These are phyloP conservation scores for Pichia heedii DNA, from an alignment of 805 yeast genomes.

Conservation along the genomic window DNA sequence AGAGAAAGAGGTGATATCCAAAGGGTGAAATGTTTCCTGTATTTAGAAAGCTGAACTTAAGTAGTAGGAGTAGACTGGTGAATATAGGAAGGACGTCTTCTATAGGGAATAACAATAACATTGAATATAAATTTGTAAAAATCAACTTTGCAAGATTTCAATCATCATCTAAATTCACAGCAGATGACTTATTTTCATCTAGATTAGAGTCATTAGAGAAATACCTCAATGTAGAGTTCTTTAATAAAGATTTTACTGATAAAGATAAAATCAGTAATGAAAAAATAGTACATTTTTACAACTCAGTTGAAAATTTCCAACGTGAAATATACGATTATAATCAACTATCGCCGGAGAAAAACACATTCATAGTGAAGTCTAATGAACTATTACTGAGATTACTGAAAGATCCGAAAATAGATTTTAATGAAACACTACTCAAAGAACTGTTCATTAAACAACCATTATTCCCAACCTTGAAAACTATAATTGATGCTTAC, in stretches of 20 bases:
- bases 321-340: slow-evolving; percentile 17
- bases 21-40: no score
- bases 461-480: slow-evolving; percentile 20
- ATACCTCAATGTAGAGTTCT: slow-evolving; percentile 8
- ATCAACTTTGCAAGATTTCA: slow-evolving; percentile 5
- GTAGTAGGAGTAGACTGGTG: no score
- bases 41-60: no score
- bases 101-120: no score
- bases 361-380: slow-evolving; percentile 15
- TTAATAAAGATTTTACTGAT: background rate
- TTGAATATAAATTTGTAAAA: no score
- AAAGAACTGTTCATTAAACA: slow-evolving; percentile 16
- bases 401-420: slow-evolving; percentile 13
- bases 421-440: slow-evolving; percentile 16
- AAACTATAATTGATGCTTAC: slow-evolving; percentile 19
- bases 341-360: slow-evolving; percentile 15
- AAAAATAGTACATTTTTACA: slow-evolving; percentile 5
- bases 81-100: no score
- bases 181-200: slow-evolving; percentile 8
- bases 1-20: no score
- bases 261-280: background rate
- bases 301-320: slow-evolving; percentile 20
- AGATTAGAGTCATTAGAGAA: slow-evolving; percentile 7
- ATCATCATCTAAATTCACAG: slow-evolving; percentile 6
- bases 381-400: slow-evolving; percentile 15